Evolutionary conservation across 495 filamentous ascomycete species (phyloP), one percentile per base, ranked within the genome.

Genomic region (Thermochaetoides thermophila): DNA sequence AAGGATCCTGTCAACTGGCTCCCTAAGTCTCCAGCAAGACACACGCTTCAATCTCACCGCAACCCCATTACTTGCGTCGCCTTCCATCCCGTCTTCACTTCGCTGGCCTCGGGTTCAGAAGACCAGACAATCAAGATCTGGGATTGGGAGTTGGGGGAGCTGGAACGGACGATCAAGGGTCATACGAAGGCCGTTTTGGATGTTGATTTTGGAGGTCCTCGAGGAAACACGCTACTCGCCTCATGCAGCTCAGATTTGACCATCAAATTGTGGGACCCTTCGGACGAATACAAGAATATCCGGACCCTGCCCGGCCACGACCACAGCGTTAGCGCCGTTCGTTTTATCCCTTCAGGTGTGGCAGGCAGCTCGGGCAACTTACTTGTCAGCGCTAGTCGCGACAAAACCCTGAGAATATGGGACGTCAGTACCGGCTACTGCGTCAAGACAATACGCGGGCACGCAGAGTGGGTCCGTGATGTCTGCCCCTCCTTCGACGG

Each of bases 111-210:
- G 1, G 89, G 83, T 12, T 92, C 86, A 23, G 89, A 95, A 46
- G 79, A 84, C 45, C 72, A 70, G 28, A 82, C 75, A 7, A 83
- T 84, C 50, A 97, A 97, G 51, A 84, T 97, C 31, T 97, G 89
- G 89, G 89, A 95, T 48, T 95, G 84, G 83, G 89, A 97, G 44
- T 60, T 93, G 12, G 89, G 89, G 14, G 87, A 95, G 52, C 66
- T 94, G 7, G 87, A 95, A 49, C 59, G 78, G 17, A 96, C 89
- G 0, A 66, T 95, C 26, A 95, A 95, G 47, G 86, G 86, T 2
- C 89, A 97, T 50, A 93, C 83, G 2, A 91, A 83, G 48, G 73
- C 80, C 5, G 85, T 96, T 2, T 49, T 89, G 11, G 85, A 89
- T 49, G 72, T 94, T 29, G 89, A 95, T 45, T 96, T 79, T 57